phyloP scores from a whole-genome alignment of 371 early-diverging fungal species.

The Syncephalis fuscata region DNA sequence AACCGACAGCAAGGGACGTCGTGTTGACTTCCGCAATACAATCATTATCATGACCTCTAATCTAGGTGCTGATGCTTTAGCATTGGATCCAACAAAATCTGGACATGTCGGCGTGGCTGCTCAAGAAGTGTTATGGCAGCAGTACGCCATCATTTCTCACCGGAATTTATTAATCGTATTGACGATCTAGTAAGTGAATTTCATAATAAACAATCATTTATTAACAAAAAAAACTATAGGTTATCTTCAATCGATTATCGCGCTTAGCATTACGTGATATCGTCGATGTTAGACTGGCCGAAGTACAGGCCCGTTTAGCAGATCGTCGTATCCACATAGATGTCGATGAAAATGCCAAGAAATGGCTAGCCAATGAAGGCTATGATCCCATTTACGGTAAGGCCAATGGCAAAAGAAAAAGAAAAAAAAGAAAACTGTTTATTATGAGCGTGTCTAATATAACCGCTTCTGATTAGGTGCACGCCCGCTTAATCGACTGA shows the following conservation, averaged over 20 bases:
- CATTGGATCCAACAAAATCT: conserved; percentile 5
- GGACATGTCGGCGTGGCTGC: conserved; percentile 20
- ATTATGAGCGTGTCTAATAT: too few relatives aligned
- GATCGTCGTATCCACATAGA: conserved; percentile 53
- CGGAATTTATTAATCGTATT: conserved; percentile 83
- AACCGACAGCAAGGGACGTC: conserved; percentile 66
- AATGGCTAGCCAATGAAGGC: conserved; percentile 60
- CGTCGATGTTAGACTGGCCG: conserved; percentile 64
- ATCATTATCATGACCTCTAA: conserved; percentile 91
- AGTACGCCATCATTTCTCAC: conserved; percentile 69
- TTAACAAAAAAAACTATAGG: conserved; percentile 4
- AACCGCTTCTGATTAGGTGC: conserved; percentile 5
- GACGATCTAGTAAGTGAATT: conserved; percentile 39
- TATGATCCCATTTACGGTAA: conserved; percentile 83
- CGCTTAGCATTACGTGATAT: conserved; percentile 53
- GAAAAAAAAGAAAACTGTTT: neutral
- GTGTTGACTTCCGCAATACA: conserved; percentile 80
- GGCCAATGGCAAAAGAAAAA: conserved; percentile 33
- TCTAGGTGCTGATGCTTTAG: conserved; percentile 33
- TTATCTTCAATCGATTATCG: conserved; percentile 70
- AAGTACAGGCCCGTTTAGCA: conserved; percentile 50
- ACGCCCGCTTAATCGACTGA: conserved; percentile 39
- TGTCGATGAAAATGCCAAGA: conserved; percentile 45
- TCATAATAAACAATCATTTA: neutral
- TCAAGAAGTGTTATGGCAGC: conserved; percentile 42